These are phyloP conservation scores for Fusarium subtropicale DNA, from an alignment of 2,329 filamentous ascomycete genomes.

Conservation along the genomic window DNA sequence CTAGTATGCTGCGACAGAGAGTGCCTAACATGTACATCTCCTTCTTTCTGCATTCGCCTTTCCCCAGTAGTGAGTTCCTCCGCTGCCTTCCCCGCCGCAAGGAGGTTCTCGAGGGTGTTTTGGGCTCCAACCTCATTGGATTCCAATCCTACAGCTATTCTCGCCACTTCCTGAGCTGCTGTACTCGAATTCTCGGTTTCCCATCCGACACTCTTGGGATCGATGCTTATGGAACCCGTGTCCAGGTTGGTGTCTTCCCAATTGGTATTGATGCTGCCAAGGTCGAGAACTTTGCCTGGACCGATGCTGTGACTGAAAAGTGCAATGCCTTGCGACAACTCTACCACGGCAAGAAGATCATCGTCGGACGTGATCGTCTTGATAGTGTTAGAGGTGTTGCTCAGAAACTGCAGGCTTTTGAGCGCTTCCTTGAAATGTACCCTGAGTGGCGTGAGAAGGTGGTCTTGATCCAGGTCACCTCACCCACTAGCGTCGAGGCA, in stretches of 20 bases:
- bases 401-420: conserved; percentile 96
- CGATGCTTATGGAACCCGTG: conserved; percentile 87
- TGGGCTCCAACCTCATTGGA: conserved; percentile 92
- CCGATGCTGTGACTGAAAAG: conserved; percentile 74
- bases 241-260: conserved; percentile 92
- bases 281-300: conserved; percentile 80
- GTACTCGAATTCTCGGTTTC: conserved; percentile 90
- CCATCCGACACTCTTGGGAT: conserved; percentile 87
- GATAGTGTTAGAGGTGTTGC: conserved; percentile 92
- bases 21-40: conserved; percentile 91
- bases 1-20: conserved; percentile 86
- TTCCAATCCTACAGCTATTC: conserved; percentile 98
- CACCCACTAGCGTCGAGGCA: conserved; percentile 82
- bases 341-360: conserved; percentile 92
- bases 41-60: conserved; percentile 94
- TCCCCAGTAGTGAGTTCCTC: conserved; percentile 96
- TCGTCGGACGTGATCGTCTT: conserved; percentile 92
- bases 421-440: conserved; percentile 89
- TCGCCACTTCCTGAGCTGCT: conserved; percentile 93
- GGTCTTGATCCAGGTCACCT: conserved; percentile 94
- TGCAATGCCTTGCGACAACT: conserved; percentile 78
- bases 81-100: conserved; percentile 89
- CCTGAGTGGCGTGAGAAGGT: conserved; percentile 94
- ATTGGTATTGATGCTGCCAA: conserved; percentile 92
- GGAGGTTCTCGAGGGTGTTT: conserved; percentile 87